phyloP scores from a whole-genome alignment of 306 rosid species.

The Psophocarpus tetragonolobus region DNA sequence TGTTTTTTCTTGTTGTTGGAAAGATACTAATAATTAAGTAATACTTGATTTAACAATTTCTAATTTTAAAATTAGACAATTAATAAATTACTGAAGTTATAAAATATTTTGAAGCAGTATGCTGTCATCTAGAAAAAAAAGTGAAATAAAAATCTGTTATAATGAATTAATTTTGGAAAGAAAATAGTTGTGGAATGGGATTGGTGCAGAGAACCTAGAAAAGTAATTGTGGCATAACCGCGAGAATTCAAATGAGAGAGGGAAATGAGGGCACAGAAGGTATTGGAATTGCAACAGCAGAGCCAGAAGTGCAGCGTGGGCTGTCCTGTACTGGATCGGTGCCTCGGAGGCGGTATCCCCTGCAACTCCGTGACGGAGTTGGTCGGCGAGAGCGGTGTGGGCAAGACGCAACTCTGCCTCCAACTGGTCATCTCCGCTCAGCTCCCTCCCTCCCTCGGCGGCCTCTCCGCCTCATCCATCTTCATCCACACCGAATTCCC shows the following conservation, averaged over 20 bases:
- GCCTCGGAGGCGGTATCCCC: conserved; percentile 73
- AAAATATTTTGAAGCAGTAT: too few relatives aligned
- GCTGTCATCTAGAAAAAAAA: too few relatives aligned
- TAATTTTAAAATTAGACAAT: too few relatives aligned
- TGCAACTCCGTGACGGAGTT: conserved; percentile 74
- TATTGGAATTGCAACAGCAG: conserved; percentile 32
- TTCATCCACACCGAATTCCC: conserved; percentile 77
- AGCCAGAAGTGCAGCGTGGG: conserved; percentile 59
- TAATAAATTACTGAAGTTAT: too few relatives aligned
- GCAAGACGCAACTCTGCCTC: conserved; percentile 91
- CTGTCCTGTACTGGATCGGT: conserved; percentile 65
- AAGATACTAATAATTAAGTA: too few relatives aligned
- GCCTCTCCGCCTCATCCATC: conserved; percentile 74
- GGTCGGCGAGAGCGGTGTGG: conserved; percentile 78
- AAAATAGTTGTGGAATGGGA: too few relatives aligned
- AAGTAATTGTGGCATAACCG: neutral
- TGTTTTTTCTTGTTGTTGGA: too few relatives aligned
- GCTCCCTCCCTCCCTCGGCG: conserved; percentile 71
- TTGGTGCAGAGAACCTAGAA: too few relatives aligned
- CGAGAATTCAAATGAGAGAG: neutral
- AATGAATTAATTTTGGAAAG: too few relatives aligned
- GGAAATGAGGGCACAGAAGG: conserved; percentile 51
- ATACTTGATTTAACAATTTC: too few relatives aligned
- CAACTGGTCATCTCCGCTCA: conserved; percentile 81
- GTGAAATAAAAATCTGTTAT: too few relatives aligned